Conservation (phyloP, 2,329 filamentous ascomycete genomes). For the Ceratocystis variospora region DNA sequence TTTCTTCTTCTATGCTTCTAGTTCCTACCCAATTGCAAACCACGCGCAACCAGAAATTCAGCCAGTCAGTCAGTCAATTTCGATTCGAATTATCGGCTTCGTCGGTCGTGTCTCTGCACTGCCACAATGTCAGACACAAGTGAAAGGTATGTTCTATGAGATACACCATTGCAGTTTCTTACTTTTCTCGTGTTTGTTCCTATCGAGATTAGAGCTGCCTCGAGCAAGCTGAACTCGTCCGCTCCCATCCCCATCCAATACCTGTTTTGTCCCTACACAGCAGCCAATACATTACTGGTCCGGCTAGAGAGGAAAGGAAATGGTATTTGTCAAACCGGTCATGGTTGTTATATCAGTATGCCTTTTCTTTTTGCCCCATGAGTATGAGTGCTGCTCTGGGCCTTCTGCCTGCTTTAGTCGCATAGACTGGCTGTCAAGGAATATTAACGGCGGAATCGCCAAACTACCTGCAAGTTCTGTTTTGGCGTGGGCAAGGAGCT, state of each 20-base stretch:
- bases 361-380: too few relatives aligned
- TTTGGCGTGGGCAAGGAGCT: background rate
- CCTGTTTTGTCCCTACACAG: background rate
- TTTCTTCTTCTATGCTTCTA: background rate
- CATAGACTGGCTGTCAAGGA: background rate
- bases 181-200: constrained; percentile 1
- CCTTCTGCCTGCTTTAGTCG: too few relatives aligned
- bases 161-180: background rate
- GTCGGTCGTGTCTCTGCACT: constrained; percentile 13
- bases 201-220: background rate
- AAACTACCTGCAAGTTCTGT: background rate
- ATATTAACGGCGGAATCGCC: background rate
- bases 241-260: background rate
- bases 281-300: too few relatives aligned
- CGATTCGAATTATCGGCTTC: background rate
- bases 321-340: too few relatives aligned
- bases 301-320: too few relatives aligned
- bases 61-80: background rate
- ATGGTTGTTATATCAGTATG: too few relatives aligned
- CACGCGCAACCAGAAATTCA: background rate
- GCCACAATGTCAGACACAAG: constrained; percentile 28
- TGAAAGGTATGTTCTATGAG: constrained; percentile 25
- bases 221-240: background rate
- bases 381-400: too few relatives aligned
- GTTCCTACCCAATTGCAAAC: background rate